Percentiles rank a stretch among this genome's conserved stretches.
Evolutionary conservation across 306 rosid genomes (phyloP).

Genomic region (Chamaecrista fasciculata): DNA sequence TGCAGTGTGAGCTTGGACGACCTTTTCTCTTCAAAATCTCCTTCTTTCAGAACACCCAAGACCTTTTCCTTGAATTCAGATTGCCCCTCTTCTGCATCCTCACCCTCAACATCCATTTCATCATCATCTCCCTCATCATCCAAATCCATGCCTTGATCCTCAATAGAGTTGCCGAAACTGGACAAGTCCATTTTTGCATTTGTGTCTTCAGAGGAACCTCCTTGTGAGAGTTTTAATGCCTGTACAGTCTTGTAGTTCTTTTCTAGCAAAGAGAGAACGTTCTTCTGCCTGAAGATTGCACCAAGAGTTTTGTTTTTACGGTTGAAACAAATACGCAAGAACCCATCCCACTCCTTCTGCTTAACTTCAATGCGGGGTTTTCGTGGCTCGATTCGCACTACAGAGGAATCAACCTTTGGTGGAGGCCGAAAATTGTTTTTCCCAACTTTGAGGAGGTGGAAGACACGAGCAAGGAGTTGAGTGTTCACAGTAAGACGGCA

Average conservation of each 20-base stretch:
- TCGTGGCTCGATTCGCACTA: conserved; percentile 83
- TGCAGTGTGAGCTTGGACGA: conserved; percentile 81
- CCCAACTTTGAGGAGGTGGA: conserved; percentile 92
- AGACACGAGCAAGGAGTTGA: conserved; percentile 74
- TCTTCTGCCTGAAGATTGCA: conserved; percentile 80
- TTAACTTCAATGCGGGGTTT: conserved; percentile 70
- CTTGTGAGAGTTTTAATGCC: conserved; percentile 47
- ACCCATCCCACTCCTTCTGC: conserved; percentile 93
- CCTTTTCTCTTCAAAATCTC: conserved; percentile 84
- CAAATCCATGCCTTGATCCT: conserved; percentile 47
- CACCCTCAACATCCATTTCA: conserved; percentile 64
- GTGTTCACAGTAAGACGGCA: conserved; percentile 90
- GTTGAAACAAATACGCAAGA: conserved; percentile 73
- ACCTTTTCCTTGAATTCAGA: conserved; percentile 87
- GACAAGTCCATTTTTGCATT: conserved; percentile 37
- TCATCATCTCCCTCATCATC: conserved; percentile 56
- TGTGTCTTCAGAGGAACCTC: conserved; percentile 35
- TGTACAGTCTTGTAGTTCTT: conserved; percentile 77
- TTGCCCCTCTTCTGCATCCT: conserved; percentile 47
- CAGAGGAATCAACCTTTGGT: conserved; percentile 91
- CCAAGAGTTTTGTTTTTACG: conserved; percentile 96
- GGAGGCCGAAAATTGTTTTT: conserved; percentile 91
- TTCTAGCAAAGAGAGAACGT: conserved; percentile 70
- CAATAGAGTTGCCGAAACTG: conserved; percentile 35
- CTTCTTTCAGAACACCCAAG: conserved; percentile 66